Conservation (phyloP, 768 basidiomycete species). For the Leccinum variicolor region DNA sequence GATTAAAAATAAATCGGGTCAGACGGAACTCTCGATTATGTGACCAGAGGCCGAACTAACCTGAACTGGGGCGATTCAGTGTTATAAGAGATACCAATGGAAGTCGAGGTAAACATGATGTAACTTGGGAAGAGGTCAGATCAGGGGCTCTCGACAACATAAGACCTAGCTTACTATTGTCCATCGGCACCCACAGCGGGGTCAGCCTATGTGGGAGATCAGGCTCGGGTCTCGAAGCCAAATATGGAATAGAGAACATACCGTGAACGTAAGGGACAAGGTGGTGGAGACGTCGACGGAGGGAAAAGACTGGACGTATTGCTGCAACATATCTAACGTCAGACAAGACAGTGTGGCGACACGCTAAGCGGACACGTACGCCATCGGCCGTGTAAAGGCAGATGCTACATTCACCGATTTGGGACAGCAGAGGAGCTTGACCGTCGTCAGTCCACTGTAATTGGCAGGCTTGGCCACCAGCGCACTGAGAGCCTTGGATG, state of each 20-base stretch:
- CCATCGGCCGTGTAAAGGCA: constrained; percentile 56
- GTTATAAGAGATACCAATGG: constrained; percentile 26
- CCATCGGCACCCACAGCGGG: constrained; percentile 52
- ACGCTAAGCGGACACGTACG: constrained; percentile 34
- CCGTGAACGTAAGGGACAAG: constrained; percentile 54
- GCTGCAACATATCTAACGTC: constrained; percentile 29
- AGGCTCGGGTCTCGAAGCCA: neutral
- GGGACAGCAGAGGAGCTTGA: constrained; percentile 39
- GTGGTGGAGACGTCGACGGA: constrained; percentile 43
- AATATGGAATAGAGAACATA: constrained; percentile 16
- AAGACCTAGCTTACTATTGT: constrained; percentile 45
- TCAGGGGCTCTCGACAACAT: neutral
- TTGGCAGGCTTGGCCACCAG: constrained; percentile 50
- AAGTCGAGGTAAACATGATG: constrained; percentile 49
- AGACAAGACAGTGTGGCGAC: neutral
- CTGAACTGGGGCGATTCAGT: constrained; percentile 55
- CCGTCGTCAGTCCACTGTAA: constrained; percentile 68
- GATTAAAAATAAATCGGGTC: neutral
- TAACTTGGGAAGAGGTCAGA: constrained; percentile 42
- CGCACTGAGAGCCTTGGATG: constrained; percentile 40
- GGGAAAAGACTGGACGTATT: constrained; percentile 54
- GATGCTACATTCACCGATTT: constrained; percentile 51
- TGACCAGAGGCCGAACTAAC: constrained; percentile 33
- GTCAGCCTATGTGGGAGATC: constrained; percentile 42
- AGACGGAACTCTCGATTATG: neutral